Evolutionary conservation across 805 yeast genomes (phyloP).

Genomic region (Candida loeiensis): DNA sequence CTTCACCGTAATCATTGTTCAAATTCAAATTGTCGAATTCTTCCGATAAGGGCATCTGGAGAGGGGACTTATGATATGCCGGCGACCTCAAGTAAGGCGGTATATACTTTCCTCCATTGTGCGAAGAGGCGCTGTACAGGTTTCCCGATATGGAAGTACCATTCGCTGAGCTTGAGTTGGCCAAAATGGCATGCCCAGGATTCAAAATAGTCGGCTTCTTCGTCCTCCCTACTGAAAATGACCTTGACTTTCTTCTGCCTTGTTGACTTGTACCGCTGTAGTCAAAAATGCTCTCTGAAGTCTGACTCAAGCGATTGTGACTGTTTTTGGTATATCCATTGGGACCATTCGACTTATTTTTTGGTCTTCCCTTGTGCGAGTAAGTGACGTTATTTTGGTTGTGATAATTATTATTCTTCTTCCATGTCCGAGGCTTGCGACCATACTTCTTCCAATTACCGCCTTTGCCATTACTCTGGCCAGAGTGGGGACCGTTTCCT

Average conservation of each 20-base stretch:
- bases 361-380: slow-evolving; percentile 2
- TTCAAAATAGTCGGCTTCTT: slow-evolving; percentile 6
- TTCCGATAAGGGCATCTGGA: slow-evolving; percentile 32
- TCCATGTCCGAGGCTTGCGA: slow-evolving; percentile 28
- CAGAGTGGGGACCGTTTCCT: slow-evolving; percentile 4
- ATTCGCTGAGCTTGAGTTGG: slow-evolving; percentile 2
- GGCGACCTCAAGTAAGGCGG: slow-evolving; percentile 45
- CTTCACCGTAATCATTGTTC: slow-evolving; percentile 30
- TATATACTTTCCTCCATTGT: slow-evolving; percentile 24
- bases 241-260: slow-evolving; percentile 13
- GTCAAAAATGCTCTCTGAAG: not conserved
- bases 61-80: slow-evolving; percentile 28
- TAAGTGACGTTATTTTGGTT: slow-evolving; percentile 18
- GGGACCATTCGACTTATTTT: slow-evolving; percentile 4
- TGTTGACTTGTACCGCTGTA: not conserved
- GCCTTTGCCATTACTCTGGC: slow-evolving; percentile 15
- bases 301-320: slow-evolving; percentile 5
- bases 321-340: slow-evolving; percentile 5
- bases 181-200: slow-evolving; percentile 3
- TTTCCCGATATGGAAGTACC: not conserved
- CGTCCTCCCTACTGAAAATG: slow-evolving; percentile 12
- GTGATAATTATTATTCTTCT: slow-evolving; percentile 20
- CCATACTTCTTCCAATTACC: slow-evolving; percentile 16
- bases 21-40: slow-evolving; percentile 33
- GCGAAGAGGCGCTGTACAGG: not conserved